Evolutionary conservation across 1,139 yeast genomes (phyloP).

Genomic region (Candida sanyaensis): DNA sequence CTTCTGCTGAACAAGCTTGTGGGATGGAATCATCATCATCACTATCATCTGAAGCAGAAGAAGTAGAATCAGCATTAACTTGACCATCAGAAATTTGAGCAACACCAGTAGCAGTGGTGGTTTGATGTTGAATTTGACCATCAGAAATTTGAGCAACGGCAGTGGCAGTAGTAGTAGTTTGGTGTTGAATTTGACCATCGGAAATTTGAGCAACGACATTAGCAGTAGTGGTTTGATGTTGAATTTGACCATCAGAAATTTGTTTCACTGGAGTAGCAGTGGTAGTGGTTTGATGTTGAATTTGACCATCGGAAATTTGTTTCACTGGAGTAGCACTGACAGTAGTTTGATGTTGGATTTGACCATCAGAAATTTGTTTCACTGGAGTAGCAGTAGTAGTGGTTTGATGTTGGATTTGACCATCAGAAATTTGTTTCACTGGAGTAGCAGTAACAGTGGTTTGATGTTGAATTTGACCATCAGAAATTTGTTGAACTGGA

Average conservation of each 20-base stretch:
- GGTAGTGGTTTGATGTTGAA: conserved; percentile 33
- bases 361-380: conserved; percentile 37
- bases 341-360: conserved; percentile 31
- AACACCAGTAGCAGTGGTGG: conserved; percentile 29
- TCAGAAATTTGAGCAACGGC: conserved; percentile 39
- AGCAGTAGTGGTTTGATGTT: conserved; percentile 33
- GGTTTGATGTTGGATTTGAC: conserved; percentile 40
- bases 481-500: conserved; percentile 37
- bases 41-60: conserved; percentile 1
- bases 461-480: conserved; percentile 43
- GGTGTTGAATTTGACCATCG: conserved; percentile 44
- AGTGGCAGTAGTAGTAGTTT: conserved; percentile 34
- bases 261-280: too few species aligned
- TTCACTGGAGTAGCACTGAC: too few species aligned
- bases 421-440: conserved; percentile 43
- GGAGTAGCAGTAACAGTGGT: conserved; percentile 28
- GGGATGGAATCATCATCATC: conserved; percentile 1
- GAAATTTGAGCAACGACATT: conserved; percentile 36
- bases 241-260: conserved; percentile 44
- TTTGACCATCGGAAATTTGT: conserved; percentile 47
- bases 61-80: conserved; percentile 9
- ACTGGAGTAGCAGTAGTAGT: conserved; percentile 26
- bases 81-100: conserved; percentile 19
- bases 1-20: conserved; percentile 12
- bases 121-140: conserved; percentile 43